Evolutionary conservation across 1,139 yeast species (phyloP).

Genomic region (Debaryomyces udenii): DNA sequence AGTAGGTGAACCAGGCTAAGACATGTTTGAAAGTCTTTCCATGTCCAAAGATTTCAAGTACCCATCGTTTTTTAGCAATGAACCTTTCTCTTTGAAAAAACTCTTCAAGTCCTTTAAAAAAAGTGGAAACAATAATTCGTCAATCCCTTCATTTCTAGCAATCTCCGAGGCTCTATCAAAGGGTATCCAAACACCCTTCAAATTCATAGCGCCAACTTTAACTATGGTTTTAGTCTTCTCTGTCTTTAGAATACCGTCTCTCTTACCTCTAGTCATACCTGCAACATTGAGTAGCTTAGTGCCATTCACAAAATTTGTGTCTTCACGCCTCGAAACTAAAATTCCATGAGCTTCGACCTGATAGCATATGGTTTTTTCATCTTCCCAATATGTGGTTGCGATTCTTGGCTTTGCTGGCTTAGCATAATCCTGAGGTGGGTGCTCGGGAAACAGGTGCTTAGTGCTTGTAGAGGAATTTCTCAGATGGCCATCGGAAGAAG

Average conservation of each 20-base stretch:
- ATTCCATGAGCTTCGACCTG: constrained; percentile 51
- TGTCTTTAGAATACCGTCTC: constrained; percentile 79
- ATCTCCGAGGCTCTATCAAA: constrained; percentile 55
- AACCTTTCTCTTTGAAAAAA: constrained; percentile 34
- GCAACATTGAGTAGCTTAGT: constrained; percentile 82
- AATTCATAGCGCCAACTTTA: constrained; percentile 55
- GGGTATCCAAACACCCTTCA: constrained; percentile 63
- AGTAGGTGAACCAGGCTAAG: too few relatives aligned
- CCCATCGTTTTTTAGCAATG: constrained; percentile 24
- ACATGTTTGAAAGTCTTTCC: not conserved
- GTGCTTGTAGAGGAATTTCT: constrained; percentile 22
- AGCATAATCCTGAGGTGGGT: constrained; percentile 14
- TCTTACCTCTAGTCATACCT: constrained; percentile 92
- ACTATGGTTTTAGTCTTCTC: constrained; percentile 50
- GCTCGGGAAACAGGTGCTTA: constrained; percentile 8
- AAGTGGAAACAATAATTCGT: constrained; percentile 42
- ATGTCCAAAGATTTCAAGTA: constrained; percentile 1
- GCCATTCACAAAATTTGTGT: constrained; percentile 55
- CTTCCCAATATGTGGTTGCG: constrained; percentile 53
- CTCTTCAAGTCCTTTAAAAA: constrained; percentile 47
- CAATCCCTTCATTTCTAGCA: constrained; percentile 52
- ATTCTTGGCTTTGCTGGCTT: constrained; percentile 38
- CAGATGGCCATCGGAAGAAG: constrained; percentile 16
- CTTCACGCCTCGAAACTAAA: constrained; percentile 54
- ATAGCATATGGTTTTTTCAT: constrained; percentile 49